phyloP scores from a whole-genome alignment of 108 stramenopile genomes.

The Skeletonema costatum region DNA sequence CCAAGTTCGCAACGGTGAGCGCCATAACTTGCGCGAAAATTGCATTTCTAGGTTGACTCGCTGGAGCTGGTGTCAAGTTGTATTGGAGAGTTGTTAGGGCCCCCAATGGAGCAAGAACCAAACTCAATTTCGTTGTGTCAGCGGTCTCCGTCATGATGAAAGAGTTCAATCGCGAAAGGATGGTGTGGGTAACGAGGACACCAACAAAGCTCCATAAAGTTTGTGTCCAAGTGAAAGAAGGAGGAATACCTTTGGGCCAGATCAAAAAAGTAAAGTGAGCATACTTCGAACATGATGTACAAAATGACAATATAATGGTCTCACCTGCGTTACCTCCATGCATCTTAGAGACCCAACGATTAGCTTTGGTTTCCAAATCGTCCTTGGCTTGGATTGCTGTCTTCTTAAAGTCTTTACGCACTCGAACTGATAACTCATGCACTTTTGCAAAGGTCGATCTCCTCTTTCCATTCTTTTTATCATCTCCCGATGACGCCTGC shows the following conservation, averaged over 20 bases:
- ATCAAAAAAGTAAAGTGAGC: not conserved
- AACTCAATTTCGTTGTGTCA: slow-evolving; percentile 6
- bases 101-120: slow-evolving; percentile 45
- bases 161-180: slow-evolving; percentile 17
- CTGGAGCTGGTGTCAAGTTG: slow-evolving; percentile 63
- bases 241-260: slow-evolving; percentile 36
- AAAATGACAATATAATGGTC: not conserved
- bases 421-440: not conserved
- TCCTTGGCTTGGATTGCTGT: not conserved
- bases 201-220: slow-evolving; percentile 42
- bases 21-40: slow-evolving; percentile 43
- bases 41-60: slow-evolving; percentile 59
- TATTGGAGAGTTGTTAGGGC: slow-evolving; percentile 63
- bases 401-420: slow-evolving; percentile 1
- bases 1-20: slow-evolving; percentile 20
- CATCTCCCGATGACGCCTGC: not conserved
- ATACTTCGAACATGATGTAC: not conserved
- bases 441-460: not conserved
- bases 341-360: slow-evolving; percentile 18
- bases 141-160: slow-evolving; percentile 14
- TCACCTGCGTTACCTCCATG: slow-evolving; percentile 19
- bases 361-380: not conserved
- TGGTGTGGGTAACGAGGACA: slow-evolving; percentile 27
- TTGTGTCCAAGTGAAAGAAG: slow-evolving; percentile 31
- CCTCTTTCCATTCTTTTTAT: not conserved